Evolutionary conservation across 306 rosid species (phyloP).

Genomic region (Pyrus pyrifolia): DNA sequence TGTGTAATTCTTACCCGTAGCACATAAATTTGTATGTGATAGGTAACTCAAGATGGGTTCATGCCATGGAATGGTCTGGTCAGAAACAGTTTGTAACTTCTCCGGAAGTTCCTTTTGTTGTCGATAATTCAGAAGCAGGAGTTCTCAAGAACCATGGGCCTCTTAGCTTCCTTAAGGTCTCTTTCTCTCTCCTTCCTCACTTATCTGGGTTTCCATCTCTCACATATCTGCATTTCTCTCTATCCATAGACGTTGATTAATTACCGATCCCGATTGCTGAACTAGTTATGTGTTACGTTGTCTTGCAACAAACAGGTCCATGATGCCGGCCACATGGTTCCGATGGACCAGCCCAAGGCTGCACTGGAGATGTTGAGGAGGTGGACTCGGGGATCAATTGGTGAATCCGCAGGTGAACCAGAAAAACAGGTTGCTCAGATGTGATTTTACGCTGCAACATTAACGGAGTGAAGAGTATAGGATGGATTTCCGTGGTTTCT

Average conservation of each 20-base stretch:
- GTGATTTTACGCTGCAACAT: conserved; percentile 12
- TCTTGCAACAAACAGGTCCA: conserved; percentile 56
- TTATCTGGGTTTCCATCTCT: neutral
- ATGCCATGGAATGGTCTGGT: conserved; percentile 96
- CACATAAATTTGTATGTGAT: conserved; percentile 21
- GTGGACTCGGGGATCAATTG: conserved; percentile 77
- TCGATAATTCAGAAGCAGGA: conserved; percentile 79
- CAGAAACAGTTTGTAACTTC: conserved; percentile 65
- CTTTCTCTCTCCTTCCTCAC: conserved; percentile 6
- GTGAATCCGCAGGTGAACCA: conserved; percentile 24
- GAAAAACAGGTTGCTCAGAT: conserved; percentile 51
- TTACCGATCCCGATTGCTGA: conserved; percentile 2
- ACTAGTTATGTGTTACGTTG: conserved; percentile 5
- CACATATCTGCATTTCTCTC: neutral
- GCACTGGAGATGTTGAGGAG: conserved; percentile 79
- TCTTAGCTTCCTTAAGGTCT: conserved; percentile 88
- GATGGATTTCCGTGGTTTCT: conserved; percentile 14
- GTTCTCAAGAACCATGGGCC: conserved; percentile 71
- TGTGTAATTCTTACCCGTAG: neutral
- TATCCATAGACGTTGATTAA: neutral
- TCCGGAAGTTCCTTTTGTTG: conserved; percentile 62
- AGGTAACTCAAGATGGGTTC: conserved; percentile 99
- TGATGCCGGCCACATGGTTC: conserved; percentile 98
- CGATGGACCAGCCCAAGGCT: conserved; percentile 99
- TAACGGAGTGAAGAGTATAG: neutral